phyloP scores from a whole-genome alignment of 441 rosid species.

The Brassica hybrid region DNA sequence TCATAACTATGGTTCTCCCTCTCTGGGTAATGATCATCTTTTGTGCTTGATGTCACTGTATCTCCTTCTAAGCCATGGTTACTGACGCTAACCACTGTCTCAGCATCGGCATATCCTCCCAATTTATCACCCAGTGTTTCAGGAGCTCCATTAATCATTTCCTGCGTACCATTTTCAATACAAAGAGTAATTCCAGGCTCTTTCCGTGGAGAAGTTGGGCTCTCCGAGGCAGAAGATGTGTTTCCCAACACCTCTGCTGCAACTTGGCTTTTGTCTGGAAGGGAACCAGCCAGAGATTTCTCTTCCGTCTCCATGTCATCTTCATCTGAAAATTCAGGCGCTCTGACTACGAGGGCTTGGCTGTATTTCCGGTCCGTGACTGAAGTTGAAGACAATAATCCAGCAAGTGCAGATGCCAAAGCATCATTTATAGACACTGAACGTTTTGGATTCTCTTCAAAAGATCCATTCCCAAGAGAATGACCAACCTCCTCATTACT shows the following conservation, averaged over 20 bases:
- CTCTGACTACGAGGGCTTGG: slow-evolving; percentile 57
- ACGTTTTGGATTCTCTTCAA: slow-evolving; percentile 47
- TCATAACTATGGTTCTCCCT: not conserved
- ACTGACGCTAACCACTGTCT: slow-evolving; percentile 37
- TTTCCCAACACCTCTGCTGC: slow-evolving; percentile 30
- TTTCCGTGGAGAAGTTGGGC: slow-evolving; percentile 34
- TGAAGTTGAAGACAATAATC: slow-evolving; percentile 64
- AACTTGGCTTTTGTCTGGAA: slow-evolving; percentile 33
- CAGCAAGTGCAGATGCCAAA: slow-evolving; percentile 78
- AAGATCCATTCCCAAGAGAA: slow-evolving; percentile 39
- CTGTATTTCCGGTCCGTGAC: slow-evolving; percentile 45
- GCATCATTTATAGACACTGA: slow-evolving; percentile 74
- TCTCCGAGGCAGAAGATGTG: not conserved
- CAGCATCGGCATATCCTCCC: slow-evolving; percentile 19
- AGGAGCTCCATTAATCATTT: slow-evolving; percentile 38
- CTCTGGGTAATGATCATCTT: not conserved
- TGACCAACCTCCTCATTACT: slow-evolving; percentile 53
- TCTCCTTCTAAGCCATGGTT: slow-evolving; percentile 27
- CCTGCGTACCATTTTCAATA: slow-evolving; percentile 24
- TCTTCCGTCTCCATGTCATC: slow-evolving; percentile 50
- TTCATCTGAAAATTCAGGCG: slow-evolving; percentile 68
- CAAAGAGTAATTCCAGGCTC: slow-evolving; percentile 26
- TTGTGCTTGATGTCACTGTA: slow-evolving; percentile 21
- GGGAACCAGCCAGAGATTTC: slow-evolving; percentile 30
- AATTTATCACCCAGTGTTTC: slow-evolving; percentile 27